A percentile compares a stretch with the other conserved stretches of the same genome.
phyloP scores from a whole-genome alignment of 129 eudicot species.

The Mikania micrantha region DNA sequence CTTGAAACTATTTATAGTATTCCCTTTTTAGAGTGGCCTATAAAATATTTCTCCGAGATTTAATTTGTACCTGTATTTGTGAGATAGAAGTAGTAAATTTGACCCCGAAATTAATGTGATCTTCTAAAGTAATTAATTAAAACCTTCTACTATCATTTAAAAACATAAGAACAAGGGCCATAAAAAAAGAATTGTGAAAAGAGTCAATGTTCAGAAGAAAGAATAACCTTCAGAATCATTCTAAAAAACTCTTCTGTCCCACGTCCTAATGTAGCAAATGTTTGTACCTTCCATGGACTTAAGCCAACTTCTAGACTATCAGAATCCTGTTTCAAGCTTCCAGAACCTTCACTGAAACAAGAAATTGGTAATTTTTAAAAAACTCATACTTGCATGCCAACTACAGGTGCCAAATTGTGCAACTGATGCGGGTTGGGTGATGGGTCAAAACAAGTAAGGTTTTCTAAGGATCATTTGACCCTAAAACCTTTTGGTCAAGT shows the following conservation, averaged over 20 bases:
- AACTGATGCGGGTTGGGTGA: background rate
- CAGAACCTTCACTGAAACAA: conserved; percentile 42
- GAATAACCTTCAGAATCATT: conserved; percentile 57
- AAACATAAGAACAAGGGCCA: background rate
- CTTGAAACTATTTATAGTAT: background rate
- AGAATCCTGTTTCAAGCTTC: conserved; percentile 26
- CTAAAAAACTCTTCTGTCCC: conserved; percentile 60
- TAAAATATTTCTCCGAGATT: background rate
- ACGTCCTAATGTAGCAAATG: conserved; percentile 60
- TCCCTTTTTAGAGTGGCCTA: background rate
- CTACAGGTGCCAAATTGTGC: background rate
- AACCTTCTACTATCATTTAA: background rate
- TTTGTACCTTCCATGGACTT: conserved; percentile 66
- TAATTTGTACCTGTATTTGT: background rate
- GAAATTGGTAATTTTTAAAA: background rate
- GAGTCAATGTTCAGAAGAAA: background rate
- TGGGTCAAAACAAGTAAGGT: background rate
- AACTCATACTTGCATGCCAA: background rate
- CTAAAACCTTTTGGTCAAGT: background rate
- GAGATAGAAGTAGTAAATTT: background rate
- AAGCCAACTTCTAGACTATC: conserved; percentile 62
- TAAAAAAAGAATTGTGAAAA: background rate
- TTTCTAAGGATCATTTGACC: background rate
- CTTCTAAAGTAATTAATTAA: background rate
- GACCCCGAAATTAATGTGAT: background rate